phyloP scores from a whole-genome alignment of 2,329 filamentous ascomycete genomes.

The Zelopaecilomyces penicillatus region DNA sequence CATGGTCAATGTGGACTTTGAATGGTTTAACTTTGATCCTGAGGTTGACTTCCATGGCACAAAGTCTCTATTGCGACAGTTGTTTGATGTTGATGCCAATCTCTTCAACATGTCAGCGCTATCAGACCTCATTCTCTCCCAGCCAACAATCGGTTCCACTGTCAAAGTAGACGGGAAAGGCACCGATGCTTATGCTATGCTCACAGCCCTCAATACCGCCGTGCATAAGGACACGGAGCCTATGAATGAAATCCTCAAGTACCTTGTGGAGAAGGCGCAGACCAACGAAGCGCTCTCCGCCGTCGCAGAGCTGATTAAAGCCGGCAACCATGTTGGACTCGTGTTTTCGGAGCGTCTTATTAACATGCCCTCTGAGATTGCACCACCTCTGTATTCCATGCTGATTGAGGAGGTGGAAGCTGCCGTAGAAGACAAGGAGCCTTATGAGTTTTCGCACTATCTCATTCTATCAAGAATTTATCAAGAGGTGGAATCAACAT shows the following conservation, averaged over 20 bases:
- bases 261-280: constrained; percentile 53
- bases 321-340: constrained; percentile 61
- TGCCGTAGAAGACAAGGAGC: constrained; percentile 82
- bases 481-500: constrained; percentile 71
- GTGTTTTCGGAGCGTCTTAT: constrained; percentile 89
- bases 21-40: constrained; percentile 94
- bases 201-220: constrained; percentile 77
- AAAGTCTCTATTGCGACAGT: constrained; percentile 80
- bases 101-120: constrained; percentile 83
- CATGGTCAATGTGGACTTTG: constrained; percentile 91
- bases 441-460: constrained; percentile 90
- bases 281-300: constrained; percentile 46
- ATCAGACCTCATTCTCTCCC: constrained; percentile 76
- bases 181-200: constrained; percentile 83
- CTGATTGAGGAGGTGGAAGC: constrained; percentile 83
- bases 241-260: constrained; percentile 61
- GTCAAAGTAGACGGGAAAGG: constrained; percentile 96
- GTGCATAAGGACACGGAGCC: constrained; percentile 69
- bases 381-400: constrained; percentile 92
- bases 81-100: constrained; percentile 80
- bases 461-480: constrained; percentile 90
- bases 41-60: constrained; percentile 91
- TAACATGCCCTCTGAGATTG: constrained; percentile 91
- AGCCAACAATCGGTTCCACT: constrained; percentile 82
- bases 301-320: constrained; percentile 47